These are phyloP conservation scores for Lachancea meyersii DNA, from an alignment of 805 yeast species.

Conservation along the genomic window DNA sequence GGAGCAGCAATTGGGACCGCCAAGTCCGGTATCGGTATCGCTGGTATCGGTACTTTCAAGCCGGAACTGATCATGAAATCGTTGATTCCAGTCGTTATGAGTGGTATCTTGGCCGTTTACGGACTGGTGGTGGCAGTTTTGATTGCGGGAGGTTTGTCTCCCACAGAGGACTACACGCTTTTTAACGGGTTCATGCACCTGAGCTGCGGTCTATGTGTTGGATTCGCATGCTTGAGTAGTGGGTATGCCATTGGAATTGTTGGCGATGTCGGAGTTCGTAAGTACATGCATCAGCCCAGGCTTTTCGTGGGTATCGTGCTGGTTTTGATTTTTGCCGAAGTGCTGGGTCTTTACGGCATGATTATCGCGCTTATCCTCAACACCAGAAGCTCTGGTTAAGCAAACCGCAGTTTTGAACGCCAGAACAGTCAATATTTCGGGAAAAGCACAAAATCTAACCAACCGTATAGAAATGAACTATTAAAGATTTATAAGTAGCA, in stretches of 20 bases:
- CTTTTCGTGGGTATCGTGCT: conserved; percentile 85
- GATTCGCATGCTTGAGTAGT: conserved; percentile 91
- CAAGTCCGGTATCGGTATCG: conserved; percentile 94
- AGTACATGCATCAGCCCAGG: conserved; percentile 80
- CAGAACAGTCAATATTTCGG: not conserved
- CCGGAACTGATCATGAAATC: conserved; percentile 97
- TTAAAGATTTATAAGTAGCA: too few relatives aligned
- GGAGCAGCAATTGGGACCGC: conserved; percentile 99
- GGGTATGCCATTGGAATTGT: conserved; percentile 96
- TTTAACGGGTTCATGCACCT: conserved; percentile 98
- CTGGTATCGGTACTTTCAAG: conserved; percentile 96
- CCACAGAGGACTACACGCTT: conserved; percentile 70
- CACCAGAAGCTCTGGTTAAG: conserved; percentile 69
- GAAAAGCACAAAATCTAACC: too few relatives aligned
- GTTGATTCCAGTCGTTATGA: conserved; percentile 94
- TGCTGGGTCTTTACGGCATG: conserved; percentile 87
- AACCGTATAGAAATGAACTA: too few relatives aligned
- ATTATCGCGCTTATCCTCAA: conserved; percentile 88
- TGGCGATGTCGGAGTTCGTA: conserved; percentile 90
- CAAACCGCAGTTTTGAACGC: conserved; percentile 2
- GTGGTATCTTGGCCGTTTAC: conserved; percentile 94
- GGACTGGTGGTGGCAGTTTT: conserved; percentile 95
- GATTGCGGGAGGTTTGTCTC: conserved; percentile 85
- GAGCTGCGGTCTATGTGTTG: conserved; percentile 93
- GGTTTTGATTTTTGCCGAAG: conserved; percentile 87